A percentile compares a stretch with the other conserved stretches of the same genome.
phyloP scores from a whole-genome alignment of 192 early-diverging fungal genomes.

The Linnemannia zychae region DNA sequence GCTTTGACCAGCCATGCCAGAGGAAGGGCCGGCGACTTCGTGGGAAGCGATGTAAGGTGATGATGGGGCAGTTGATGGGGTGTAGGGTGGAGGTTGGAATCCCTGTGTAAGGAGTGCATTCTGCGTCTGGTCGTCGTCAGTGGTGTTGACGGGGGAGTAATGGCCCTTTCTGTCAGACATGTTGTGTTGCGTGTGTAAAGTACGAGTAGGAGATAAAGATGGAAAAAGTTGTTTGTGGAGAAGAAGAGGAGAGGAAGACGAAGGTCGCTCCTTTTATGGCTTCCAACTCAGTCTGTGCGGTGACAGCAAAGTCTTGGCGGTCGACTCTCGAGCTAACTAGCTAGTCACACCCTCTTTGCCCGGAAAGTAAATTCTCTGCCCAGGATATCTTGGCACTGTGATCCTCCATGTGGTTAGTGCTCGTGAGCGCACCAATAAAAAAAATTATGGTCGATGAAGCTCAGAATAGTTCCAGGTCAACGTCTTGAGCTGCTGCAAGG shows the following conservation, averaged over 20 bases:
- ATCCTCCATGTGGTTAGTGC: too few species aligned
- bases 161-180: conserved; percentile 49
- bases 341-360: too few species aligned
- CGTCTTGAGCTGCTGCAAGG: background rate
- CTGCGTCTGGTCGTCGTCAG: conserved; percentile 17
- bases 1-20: conserved; percentile 7
- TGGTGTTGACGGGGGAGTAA: conserved; percentile 16
- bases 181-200: conserved; percentile 3
- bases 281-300: too few species aligned
- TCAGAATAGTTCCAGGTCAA: background rate
- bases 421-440: background rate
- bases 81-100: conserved; percentile 49
- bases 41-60: conserved; percentile 38
- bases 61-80: conserved; percentile 40
- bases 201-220: too few species aligned
- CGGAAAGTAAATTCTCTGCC: too few species aligned
- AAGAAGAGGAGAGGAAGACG: too few species aligned
- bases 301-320: too few species aligned
- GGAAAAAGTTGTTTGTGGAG: background rate
- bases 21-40: conserved; percentile 1
- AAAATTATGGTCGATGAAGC: background rate
- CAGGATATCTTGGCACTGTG: too few species aligned
- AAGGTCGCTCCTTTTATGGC: too few species aligned
- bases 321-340: too few species aligned
- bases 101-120: conserved; percentile 18